Base-by-base conservation (phyloP, 768 basidiomycete species). In the Suillus sp. region DNA sequence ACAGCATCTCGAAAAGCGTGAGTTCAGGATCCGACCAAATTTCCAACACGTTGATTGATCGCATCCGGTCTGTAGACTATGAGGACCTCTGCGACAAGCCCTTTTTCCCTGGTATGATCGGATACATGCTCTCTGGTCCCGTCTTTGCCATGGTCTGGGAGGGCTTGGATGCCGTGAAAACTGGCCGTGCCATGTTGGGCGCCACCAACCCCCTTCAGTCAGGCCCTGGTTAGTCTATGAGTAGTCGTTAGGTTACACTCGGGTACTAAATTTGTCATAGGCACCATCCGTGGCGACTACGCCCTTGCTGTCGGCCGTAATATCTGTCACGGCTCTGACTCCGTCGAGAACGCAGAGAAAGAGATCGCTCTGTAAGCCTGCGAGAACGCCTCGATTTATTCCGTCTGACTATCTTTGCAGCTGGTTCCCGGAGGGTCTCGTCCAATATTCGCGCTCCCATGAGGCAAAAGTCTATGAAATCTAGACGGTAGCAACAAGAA, bases 71-170 rank as follows among this genome's bases (percentile, higher is more conserved):
- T 67, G 59, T 71, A 95, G 93, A 99, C 87, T 99, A 99, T 78
- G 91, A 85, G 70, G 97, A 99, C 82, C 92, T 98, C 81, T 90
- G 85, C 77, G 88, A 84, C 70, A 97, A 96, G 86, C 73, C 86
- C 62, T 99, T 99, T 89, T 99, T 99, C 89, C 92, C 93, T 69
- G 91, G 93, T 69, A 79, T 99, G 72, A 90, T 99, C 86, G 89
- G 88, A 77, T 98, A 98, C 85, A 99, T 96, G 95, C 87, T 89
- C 61, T 83, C 91, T 61, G 96, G 97, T 64, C 97, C 97, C 69
- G 97, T 99, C 69, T 90, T 96, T 74, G 92, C 85, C 71, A 96
- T 94, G 87, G 95, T 92, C 68, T 96, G 95, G 88, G 86, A 98
- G 81, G 97, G 97, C 64, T 86, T 94, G 65, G 91, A 94, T 68